Conservation (phyloP, 345 rosid species). For the Populus deltoides region DNA sequence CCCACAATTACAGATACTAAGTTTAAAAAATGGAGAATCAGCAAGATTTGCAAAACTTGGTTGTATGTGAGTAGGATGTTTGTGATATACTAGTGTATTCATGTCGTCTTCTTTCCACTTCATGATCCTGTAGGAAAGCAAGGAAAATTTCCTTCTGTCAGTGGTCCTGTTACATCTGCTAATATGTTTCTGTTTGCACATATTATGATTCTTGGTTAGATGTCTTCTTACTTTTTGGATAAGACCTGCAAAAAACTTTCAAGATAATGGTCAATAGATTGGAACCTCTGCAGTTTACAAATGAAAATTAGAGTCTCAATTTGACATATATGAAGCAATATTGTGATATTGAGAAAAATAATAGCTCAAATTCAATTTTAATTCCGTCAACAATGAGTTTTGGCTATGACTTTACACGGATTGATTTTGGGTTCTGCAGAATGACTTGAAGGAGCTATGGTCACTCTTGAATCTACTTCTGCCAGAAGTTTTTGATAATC, state of each 20-base stretch:
- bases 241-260: background rate
- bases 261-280: background rate
- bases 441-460: conserved; percentile 99
- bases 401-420: conserved; percentile 1
- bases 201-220: background rate
- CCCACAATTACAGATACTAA: background rate
- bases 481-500: conserved; percentile 98
- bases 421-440: conserved; percentile 46
- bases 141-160: background rate
- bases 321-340: background rate
- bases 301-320: background rate
- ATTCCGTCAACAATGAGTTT: background rate
- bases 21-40: background rate
- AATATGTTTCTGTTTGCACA: background rate
- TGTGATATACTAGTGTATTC: background rate
- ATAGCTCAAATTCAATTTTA: background rate
- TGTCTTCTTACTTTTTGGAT: background rate
- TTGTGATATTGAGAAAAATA: background rate
- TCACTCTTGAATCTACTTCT: conserved; percentile 96
- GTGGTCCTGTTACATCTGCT: background rate
- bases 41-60: background rate
- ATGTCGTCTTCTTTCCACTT: background rate
- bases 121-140: background rate
- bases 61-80: background rate
- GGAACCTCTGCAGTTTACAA: background rate